Evolutionary conservation across 345 rosid genomes (phyloP).

Genomic region (Eucalyptus tenuipes): DNA sequence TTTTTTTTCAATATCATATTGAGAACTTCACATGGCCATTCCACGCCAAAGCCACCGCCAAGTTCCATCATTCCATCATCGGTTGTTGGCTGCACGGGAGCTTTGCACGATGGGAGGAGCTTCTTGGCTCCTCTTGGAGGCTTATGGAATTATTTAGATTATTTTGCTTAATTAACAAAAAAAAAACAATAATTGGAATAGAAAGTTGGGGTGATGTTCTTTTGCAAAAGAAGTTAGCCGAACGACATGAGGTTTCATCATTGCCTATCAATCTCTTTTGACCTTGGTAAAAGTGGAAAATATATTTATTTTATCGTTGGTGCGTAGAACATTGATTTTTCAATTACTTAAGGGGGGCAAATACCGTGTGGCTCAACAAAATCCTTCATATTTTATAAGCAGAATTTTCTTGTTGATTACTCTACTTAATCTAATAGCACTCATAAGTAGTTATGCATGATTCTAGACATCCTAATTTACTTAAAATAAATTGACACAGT

Average conservation of each 20-base stretch:
- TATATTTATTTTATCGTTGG: neutral
- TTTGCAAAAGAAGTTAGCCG: neutral
- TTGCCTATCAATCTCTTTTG: neutral
- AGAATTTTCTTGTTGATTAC: neutral
- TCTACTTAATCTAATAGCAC: neutral
- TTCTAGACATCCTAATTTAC: neutral
- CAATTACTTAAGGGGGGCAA: neutral
- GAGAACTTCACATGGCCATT: conserved; percentile 18
- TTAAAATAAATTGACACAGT: neutral
- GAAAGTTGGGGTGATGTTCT: neutral
- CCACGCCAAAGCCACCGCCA: conserved; percentile 10
- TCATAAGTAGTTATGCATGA: neutral
- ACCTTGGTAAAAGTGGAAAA: neutral
- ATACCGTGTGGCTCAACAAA: neutral
- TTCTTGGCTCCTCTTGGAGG: neutral
- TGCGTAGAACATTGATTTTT: neutral
- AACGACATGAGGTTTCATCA: neutral
- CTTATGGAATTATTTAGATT: neutral
- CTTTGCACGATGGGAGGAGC: neutral
- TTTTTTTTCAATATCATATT: neutral
- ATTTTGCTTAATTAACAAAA: neutral
- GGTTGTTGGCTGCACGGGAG: neutral
- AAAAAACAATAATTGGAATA: neutral
- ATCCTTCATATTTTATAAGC: neutral
- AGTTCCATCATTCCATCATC: conserved; percentile 4